Conservation (phyloP, 345 rosid genomes). For the Psidium guajava region DNA sequence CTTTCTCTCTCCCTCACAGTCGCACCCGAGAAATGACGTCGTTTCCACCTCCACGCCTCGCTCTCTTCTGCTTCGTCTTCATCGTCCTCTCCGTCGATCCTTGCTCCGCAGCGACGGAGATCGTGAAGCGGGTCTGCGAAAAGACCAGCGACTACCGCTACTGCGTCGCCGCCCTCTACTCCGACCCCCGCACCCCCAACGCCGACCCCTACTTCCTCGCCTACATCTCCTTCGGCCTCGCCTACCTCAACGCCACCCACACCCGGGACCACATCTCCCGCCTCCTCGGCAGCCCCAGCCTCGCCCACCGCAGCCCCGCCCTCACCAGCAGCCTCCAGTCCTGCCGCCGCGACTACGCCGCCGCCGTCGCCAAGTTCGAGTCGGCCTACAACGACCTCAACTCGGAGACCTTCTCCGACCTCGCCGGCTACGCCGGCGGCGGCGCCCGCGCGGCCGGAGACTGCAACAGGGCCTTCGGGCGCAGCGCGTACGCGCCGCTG, state of each 20-base stretch:
- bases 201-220: constrained; percentile 24
- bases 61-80: not conserved
- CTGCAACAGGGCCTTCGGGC: constrained; percentile 10
- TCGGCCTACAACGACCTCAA: constrained; percentile 24
- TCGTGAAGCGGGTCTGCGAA: constrained; percentile 21
- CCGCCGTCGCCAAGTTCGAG: constrained; percentile 7
- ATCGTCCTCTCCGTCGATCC: not conserved
- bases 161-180: constrained; percentile 29
- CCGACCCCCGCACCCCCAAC: constrained; percentile 22
- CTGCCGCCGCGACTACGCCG: constrained; percentile 8
- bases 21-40: not conserved
- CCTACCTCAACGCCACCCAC: constrained; percentile 19
- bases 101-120: not conserved
- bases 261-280: constrained; percentile 9
- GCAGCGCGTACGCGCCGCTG: not conserved
- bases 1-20: not conserved
- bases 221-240: constrained; percentile 23
- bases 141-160: constrained; percentile 9
- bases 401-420: constrained; percentile 22
- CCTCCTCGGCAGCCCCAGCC: not conserved
- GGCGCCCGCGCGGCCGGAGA: constrained; percentile 6
- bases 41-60: not conserved
- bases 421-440: constrained; percentile 6
- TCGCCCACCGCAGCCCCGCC: not conserved
- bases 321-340: constrained; percentile 1